These are phyloP conservation scores for Brassica carinata DNA, from an alignment of 345 rosid genomes.

Conservation along the genomic window DNA sequence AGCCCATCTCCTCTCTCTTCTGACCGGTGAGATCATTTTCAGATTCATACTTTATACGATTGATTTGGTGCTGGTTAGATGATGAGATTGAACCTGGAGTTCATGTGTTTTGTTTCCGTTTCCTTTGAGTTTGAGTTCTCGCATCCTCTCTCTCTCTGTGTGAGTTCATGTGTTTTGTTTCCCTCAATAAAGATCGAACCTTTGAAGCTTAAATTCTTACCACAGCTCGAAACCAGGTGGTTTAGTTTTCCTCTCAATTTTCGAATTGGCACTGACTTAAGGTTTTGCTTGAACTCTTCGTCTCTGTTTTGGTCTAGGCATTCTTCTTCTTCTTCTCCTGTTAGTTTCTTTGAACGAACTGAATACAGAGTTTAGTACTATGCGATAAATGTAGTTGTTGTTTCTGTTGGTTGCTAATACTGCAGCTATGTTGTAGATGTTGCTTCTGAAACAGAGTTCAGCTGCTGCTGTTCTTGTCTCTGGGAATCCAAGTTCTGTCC, in stretches of 20 bases:
- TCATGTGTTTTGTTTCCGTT: too few relatives aligned
- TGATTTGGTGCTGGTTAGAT: too few relatives aligned
- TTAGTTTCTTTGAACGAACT: background rate
- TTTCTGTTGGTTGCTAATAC: slow-evolving; percentile 10
- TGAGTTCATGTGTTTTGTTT: background rate
- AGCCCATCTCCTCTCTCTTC: too few relatives aligned
- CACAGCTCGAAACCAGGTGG: slow-evolving; percentile 19
- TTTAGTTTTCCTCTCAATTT: background rate
- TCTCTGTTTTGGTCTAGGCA: background rate
- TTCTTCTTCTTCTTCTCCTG: background rate
- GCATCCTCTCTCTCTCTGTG: background rate
- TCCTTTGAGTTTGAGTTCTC: background rate
- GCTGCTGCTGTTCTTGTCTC: slow-evolving; percentile 12
- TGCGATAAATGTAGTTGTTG: background rate
- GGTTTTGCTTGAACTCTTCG: background rate
- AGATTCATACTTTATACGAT: too few relatives aligned
- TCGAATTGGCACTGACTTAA: background rate
- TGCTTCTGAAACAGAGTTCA: slow-evolving; percentile 39
- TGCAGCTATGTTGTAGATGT: slow-evolving; percentile 22
- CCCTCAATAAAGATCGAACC: slow-evolving; percentile 14
- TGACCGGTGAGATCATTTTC: too few relatives aligned
- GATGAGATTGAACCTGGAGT: too few relatives aligned
- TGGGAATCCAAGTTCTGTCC: slow-evolving; percentile 23
- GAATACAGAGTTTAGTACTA: background rate
- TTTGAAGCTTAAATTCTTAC: slow-evolving; percentile 17